Percentiles rank a stretch among this genome's conserved stretches.
Conservation (phyloP, 148 eudicot species). For the Cornus florida region DNA sequence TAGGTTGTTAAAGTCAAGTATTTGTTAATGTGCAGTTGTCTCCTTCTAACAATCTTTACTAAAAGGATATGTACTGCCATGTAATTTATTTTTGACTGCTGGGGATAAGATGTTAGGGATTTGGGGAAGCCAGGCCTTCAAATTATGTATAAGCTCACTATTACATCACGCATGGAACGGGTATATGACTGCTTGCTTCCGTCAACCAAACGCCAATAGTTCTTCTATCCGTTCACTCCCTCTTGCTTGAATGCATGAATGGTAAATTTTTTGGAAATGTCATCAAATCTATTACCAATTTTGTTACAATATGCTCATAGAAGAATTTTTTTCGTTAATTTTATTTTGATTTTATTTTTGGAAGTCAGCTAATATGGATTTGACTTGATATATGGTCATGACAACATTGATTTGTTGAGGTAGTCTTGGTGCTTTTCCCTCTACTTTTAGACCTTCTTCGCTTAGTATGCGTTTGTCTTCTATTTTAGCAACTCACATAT, state of each 20-base stretch:
- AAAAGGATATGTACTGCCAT: background rate
- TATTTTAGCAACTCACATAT: no score
- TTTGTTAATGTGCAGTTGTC: background rate
- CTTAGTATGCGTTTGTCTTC: no score
- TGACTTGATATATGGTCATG: no score
- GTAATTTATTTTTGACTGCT: background rate
- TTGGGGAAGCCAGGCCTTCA: conserved; percentile 76
- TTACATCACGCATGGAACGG: conserved; percentile 81
- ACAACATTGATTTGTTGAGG: no score
- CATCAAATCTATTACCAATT: no score
- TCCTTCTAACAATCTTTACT: background rate
- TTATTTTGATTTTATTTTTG: no score
- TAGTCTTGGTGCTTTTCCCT: no score
- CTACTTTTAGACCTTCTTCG: no score
- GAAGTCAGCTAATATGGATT: no score
- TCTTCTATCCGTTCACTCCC: background rate
- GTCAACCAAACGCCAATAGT: conserved; percentile 33
- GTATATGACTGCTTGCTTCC: conserved; percentile 93
- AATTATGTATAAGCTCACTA: conserved; percentile 61
- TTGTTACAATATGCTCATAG: no score
- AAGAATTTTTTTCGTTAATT: no score
- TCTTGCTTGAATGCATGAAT: background rate
- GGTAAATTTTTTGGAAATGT: background rate
- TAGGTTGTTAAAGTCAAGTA: background rate
- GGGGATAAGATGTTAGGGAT: conserved; percentile 63